Conservation (phyloP, 208 protist genomes). For the Porcisia deanei region DNA sequence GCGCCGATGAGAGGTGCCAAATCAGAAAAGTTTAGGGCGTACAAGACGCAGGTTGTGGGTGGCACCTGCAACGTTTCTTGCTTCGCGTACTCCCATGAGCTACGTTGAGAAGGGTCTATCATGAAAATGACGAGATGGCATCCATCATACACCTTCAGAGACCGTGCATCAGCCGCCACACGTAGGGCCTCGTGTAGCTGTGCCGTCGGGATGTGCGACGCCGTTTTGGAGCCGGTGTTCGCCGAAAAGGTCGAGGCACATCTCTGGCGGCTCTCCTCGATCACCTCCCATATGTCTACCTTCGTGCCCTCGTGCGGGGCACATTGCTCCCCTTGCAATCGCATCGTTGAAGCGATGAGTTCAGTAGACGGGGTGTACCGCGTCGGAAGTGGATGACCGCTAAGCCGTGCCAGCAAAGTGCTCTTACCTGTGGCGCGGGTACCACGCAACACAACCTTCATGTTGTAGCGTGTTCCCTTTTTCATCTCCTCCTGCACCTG, state of each 20-base stretch:
- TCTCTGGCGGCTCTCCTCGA: conserved; percentile 47
- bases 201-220: conserved; percentile 10
- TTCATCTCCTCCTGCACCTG: conserved; percentile 63
- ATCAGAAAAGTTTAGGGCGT: conserved; percentile 66
- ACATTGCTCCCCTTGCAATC: conserved; percentile 37
- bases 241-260: conserved; percentile 13
- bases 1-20: background rate
- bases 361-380: conserved; percentile 62
- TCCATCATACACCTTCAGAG: conserved; percentile 59
- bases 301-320: conserved; percentile 55
- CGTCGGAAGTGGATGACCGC: conserved; percentile 36
- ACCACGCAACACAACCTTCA: conserved; percentile 81
- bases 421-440: conserved; percentile 71
- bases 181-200: conserved; percentile 34
- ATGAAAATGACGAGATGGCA: conserved; percentile 74
- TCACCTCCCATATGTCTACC: conserved; percentile 83
- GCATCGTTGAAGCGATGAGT: conserved; percentile 66
- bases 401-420: conserved; percentile 64
- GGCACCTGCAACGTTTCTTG: conserved; percentile 58
- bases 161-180: conserved; percentile 43
- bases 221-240: background rate
- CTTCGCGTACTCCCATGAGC: conserved; percentile 68
- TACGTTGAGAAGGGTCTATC: conserved; percentile 55
- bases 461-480: conserved; percentile 72
- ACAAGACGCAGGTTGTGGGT: conserved; percentile 52